Evolutionary conservation across 2,329 filamentous ascomycete genomes (phyloP).

Genomic region (Fusarium irregulare): DNA sequence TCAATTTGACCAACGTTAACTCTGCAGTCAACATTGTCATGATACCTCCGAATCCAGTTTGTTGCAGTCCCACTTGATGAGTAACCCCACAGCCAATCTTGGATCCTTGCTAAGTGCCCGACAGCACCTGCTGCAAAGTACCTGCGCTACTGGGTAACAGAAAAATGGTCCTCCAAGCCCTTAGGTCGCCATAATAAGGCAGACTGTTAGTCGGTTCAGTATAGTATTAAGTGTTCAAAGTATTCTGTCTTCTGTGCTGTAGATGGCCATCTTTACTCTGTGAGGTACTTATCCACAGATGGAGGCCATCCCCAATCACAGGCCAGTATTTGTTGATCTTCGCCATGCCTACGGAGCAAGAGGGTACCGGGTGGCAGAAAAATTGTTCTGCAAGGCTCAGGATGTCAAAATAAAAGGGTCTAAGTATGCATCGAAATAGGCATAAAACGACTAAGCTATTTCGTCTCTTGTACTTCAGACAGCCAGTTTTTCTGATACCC

Average conservation of each 20-base stretch:
- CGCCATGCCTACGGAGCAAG: conserved; percentile 20
- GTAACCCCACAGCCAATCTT: conserved; percentile 34
- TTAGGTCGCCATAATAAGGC: background rate
- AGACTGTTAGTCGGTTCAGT: background rate
- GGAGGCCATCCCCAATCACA: conserved; percentile 39
- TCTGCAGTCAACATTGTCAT: background rate
- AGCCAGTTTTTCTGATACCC: background rate
- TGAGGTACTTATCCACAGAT: conserved; percentile 29
- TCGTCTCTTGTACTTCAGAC: background rate
- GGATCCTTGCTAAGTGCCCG: conserved; percentile 30
- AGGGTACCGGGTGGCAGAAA: background rate
- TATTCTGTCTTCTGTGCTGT: background rate
- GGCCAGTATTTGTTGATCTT: conserved; percentile 25
- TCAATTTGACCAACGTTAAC: background rate
- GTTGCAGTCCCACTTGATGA: conserved; percentile 19
- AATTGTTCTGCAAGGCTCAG: background rate
- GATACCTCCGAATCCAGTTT: background rate
- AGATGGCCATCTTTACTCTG: conserved; percentile 1
- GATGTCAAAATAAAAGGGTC: background rate
- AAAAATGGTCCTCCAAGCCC: background rate
- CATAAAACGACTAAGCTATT: background rate
- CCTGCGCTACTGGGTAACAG: background rate
- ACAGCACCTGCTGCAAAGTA: background rate
- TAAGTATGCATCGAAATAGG: background rate
- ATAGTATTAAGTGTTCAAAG: background rate